Conservation (phyloP, 495 filamentous ascomycete genomes). For the Neurospora intermedia region DNA sequence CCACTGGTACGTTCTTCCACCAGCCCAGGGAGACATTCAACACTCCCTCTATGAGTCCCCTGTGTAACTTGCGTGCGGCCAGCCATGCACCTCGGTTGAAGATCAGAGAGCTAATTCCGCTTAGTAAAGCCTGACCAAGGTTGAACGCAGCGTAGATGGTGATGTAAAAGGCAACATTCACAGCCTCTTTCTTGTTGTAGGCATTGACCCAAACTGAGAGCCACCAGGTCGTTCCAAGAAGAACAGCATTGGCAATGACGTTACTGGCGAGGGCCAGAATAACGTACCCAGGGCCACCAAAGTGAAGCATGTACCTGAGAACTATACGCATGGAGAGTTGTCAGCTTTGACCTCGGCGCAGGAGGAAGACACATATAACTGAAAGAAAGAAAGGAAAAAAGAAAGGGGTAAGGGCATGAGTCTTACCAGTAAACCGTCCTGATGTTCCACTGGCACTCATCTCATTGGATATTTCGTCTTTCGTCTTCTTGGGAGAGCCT, state of each 20-base stretch:
- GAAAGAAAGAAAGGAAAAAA: neutral
- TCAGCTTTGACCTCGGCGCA: neutral
- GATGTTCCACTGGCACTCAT: slow-evolving; percentile 20
- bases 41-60: slow-evolving; percentile 31
- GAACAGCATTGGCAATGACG: slow-evolving; percentile 17
- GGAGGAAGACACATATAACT: neutral
- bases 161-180: slow-evolving; percentile 26
- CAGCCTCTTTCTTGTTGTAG: slow-evolving; percentile 22
- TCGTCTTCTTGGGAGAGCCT: neutral
- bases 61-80: slow-evolving; percentile 36
- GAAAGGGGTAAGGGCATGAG: neutral
- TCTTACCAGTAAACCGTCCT: slow-evolving; percentile 25
- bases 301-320: slow-evolving; percentile 29
- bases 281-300: slow-evolving; percentile 23
- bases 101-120: slow-evolving; percentile 18
- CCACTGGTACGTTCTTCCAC: slow-evolving; percentile 45
- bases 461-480: slow-evolving; percentile 8
- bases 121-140: slow-evolving; percentile 23
- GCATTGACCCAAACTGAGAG: slow-evolving; percentile 45
- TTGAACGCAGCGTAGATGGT: slow-evolving; percentile 25
- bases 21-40: slow-evolving; percentile 42
- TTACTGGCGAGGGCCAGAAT: slow-evolving; percentile 19
- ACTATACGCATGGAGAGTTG: slow-evolving; percentile 3
- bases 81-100: slow-evolving; percentile 34
- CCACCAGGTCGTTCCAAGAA: slow-evolving; percentile 27